Percentiles rank a stretch among this genome's conserved stretches.
Conservation (phyloP, 208 protist genomes). For the Wallacemonas sp. region DNA sequence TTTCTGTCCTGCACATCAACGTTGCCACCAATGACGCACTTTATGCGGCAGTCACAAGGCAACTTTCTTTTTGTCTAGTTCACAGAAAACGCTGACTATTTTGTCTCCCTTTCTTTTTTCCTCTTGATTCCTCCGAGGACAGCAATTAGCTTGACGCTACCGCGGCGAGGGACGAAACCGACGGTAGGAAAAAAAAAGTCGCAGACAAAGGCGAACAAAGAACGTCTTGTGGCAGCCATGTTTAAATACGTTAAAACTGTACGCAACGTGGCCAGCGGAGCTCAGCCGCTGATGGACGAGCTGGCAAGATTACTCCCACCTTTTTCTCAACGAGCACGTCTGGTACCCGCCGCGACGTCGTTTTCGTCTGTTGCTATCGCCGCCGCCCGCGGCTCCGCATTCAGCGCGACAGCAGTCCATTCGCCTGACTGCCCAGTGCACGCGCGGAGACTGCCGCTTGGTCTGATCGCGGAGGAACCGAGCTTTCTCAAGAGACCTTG, state of each 20-base stretch:
- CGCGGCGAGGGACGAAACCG: not conserved
- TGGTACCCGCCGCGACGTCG: not conserved
- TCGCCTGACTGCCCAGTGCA: constrained; percentile 59
- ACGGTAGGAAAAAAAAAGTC: too few relatives aligned
- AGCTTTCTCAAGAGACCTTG: constrained; percentile 59
- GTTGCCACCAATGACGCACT: too few relatives aligned
- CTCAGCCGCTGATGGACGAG: constrained; percentile 2
- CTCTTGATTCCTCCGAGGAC: not conserved
- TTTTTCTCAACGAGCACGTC: constrained; percentile 10
- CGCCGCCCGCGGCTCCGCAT: constrained; percentile 18
- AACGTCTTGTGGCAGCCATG: not conserved
- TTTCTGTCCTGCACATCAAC: too few relatives aligned
- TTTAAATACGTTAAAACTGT: not conserved
- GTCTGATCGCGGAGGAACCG: constrained; percentile 29
- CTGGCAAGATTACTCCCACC: constrained; percentile 21
- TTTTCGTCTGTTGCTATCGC: constrained; percentile 39
- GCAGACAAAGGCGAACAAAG: too few relatives aligned
- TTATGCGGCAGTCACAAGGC: too few relatives aligned
- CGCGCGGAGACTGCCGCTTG: constrained; percentile 37
- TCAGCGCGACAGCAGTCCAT: constrained; percentile 13
- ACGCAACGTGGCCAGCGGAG: not conserved
- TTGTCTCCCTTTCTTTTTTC: not conserved
- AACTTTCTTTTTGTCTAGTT: too few relatives aligned
- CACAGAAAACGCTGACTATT: too few relatives aligned
- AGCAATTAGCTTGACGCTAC: too few relatives aligned